Base-by-base conservation (phyloP, 2,329 filamentous ascomycete genomes). In the Pseudovirgaria hyperparasitica region DNA sequence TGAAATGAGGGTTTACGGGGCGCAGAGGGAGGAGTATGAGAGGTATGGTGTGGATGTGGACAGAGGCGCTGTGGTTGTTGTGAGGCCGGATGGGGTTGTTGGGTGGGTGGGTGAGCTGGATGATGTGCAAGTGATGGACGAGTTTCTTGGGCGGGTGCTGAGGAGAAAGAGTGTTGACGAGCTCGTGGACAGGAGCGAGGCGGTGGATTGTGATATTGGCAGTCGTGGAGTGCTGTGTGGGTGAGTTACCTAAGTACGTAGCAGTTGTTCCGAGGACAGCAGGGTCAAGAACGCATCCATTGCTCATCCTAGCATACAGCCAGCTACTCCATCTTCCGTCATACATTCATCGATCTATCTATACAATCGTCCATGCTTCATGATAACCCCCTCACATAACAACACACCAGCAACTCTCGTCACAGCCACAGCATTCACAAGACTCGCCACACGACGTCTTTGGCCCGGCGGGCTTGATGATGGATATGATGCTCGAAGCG, bases 361-460 rank as follows among this genome's bases (percentile, higher is more conserved):
- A n/a, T n/a, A n/a, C n/a, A n/a, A n/a, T n/a, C n/a, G n/a, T n/a
- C n/a, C n/a, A n/a, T n/a, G n/a, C n/a, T n/a, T n/a, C n/a, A n/a
- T n/a, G n/a, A n/a, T n/a, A n/a, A n/a, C n/a, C n/a, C 13, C 19
- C 35, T 35, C 41, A 49, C 45, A 50, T 51, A 35, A 50, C 46
- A 15, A 43, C 39, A 29, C 48, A 52, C 39, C 38, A 48, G 38
- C 50, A 54, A 12, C 47, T 50, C 32, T 54, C 50, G 10, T 46
- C 48, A 34, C 47, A 52, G 26, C 50, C 50, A 35, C 50, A 54
- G 46, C 50, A 54, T 12, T 50, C 50, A 38, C 50, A 54, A 16
- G 30, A 32, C 25, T 55, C 51, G 21, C 50, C 50, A 32, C 50
- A 55, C 18, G 41, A 36, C 29, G 37, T 35, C 11, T 29, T 35